Evolutionary conservation across 495 filamentous ascomycete genomes (phyloP), one percentile per base, ranked within the genome.

Genomic region (Geoglossum glabrum): DNA sequence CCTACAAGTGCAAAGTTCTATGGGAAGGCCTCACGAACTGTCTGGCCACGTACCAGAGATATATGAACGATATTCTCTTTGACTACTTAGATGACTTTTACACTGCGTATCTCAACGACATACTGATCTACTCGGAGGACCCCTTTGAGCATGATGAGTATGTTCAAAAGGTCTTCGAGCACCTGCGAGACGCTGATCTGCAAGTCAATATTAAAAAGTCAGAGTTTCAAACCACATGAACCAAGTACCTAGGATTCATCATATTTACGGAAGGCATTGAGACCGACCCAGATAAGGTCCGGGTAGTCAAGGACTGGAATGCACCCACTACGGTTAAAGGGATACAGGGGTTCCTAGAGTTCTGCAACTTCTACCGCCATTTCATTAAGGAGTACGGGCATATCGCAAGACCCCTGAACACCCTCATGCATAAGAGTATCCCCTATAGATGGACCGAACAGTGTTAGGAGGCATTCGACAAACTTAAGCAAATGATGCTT

Each of bases 141-240:
- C 60, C 66, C 54, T 31, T 45, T 8, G 0, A 60, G 1, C 60
- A 69, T 50, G 60, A 67, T 0, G 0, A 60, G 0, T 58, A 69
- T 55, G 60, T 69, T 0, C 5, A 15, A 1, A 54, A 57, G 34
- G 56, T 67, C 13, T 55, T 70, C 8, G 15, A 55, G 43, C 46
- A 13, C 43, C 21, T 47, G 15, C 17, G 43, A 17, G 21, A 4
- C 17, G 17, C 43, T 8, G 21, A 10, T 10, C 46, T 58, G 8
- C 28, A 19, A 15, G 45, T 21, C n/a, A n/a, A n/a, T n/a, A n/a
- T n/a, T n/a, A n/a, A n/a, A n/a, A n/a, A n/a, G n/a, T n/a, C n/a
- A n/a, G n/a, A n/a, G n/a, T n/a, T n/a, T n/a, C n/a, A n/a, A n/a
- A n/a, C n/a, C n/a, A n/a, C n/a, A n/a, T n/a, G n/a, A n/a, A n/a